These are phyloP conservation scores for Nakazawaea holstii DNA, from an alignment of 805 yeast genomes.

Conservation along the genomic window DNA sequence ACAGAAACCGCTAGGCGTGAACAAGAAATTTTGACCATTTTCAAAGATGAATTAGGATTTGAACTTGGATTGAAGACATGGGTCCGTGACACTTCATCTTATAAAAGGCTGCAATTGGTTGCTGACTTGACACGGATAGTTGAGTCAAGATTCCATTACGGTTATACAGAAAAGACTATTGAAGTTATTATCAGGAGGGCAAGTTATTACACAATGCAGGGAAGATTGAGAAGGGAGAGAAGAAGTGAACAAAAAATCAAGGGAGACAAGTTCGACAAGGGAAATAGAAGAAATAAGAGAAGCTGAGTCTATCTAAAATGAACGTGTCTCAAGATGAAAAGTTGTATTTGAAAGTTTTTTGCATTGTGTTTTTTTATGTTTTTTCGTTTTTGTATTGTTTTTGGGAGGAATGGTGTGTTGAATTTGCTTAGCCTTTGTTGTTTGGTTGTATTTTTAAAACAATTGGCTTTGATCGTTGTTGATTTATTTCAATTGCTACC, in stretches of 20 bases:
- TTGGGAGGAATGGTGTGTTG: too few relatives aligned
- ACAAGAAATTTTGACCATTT: constrained; percentile 42
- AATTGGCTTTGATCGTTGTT: too few relatives aligned
- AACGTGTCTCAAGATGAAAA: not conserved
- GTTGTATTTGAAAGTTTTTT: not conserved
- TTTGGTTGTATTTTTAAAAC: too few relatives aligned
- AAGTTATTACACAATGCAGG: constrained; percentile 75
- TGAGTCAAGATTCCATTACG: constrained; percentile 39
- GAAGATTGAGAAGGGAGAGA: constrained; percentile 64
- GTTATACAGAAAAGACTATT: constrained; percentile 47
- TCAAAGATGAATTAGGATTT: constrained; percentile 57
- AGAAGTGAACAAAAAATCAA: constrained; percentile 35
- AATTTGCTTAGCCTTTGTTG: too few relatives aligned
- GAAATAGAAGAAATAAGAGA: constrained; percentile 2
- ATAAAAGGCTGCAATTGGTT: constrained; percentile 43
- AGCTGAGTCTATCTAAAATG: not conserved
- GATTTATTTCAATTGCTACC: too few relatives aligned
- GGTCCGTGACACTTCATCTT: constrained; percentile 70
- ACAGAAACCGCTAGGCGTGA: constrained; percentile 55
- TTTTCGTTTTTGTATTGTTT: too few relatives aligned
- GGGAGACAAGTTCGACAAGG: constrained; percentile 12
- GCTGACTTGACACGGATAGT: constrained; percentile 44
- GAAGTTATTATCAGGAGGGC: constrained; percentile 79
- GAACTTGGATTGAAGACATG: constrained; percentile 76
- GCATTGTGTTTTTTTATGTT: too few relatives aligned